Base-by-base conservation (phyloP, 1,284 basidiomycete genomes). In the Inonotus hispidus region DNA sequence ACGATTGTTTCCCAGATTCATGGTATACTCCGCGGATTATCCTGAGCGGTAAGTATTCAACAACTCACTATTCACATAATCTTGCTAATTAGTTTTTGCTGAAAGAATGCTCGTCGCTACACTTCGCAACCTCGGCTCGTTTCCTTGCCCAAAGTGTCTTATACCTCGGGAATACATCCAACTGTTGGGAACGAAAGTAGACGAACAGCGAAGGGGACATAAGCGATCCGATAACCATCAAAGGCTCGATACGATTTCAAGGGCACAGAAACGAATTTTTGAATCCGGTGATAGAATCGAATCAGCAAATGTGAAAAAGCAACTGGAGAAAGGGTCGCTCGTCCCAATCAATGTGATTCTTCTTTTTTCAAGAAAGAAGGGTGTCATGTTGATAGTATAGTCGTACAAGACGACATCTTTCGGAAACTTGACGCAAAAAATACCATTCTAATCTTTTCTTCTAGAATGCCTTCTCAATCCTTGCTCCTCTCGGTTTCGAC, bases 1-100 rank as follows among this genome's bases (percentile, higher is more conserved):
- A 0, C 63, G 68, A 1, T 37, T 74, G 2, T 77, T 70, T 63
- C 71, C 71, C 38, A 66, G 71, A 1, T 62, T 77, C 23, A 71
- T 75, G 37, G 70, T 70, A 19, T 76, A 77, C 59, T 72, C 73
- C 8, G 74, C 73, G 1, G 75, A 77, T 65, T 77, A 77, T 64
- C 75, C 74, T 1, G 74, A 77, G 63, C 75, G 73, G 75, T 75
- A 60, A 56, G 69, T 68, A 53, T 27, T 35, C 11, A 32, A 4
- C n/a, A 7, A 23, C 25, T 13, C 43, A 13, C 43, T 25, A 25
- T 49, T 13, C 45, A 32, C 23, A 52, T 19, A 23, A 11, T 39
- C 23, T n/a, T 16, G 13, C 50, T 16, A 19, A 19, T 35, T 29
- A 16, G n/a, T 10, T n/a, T 47, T n/a, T 23, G 50, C 7, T 19